Evolutionary conservation across 768 basidiomycete genomes (phyloP), one percentile per base, ranked within the genome.

Genomic region (Tulasnella sp.): DNA sequence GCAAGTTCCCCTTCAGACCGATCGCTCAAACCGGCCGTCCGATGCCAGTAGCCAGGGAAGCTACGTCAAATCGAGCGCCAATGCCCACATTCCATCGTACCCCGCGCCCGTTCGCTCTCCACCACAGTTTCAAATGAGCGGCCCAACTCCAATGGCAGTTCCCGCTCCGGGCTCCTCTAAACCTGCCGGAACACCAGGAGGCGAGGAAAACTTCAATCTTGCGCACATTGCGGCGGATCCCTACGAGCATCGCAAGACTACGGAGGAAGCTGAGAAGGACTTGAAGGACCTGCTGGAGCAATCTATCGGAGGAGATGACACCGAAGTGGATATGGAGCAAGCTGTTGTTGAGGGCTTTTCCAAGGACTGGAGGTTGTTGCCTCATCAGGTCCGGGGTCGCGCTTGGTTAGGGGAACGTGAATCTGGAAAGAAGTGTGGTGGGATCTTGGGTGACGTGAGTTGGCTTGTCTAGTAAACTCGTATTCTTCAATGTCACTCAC

Each of bases 321-420:
- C 79, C 52, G 78, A 77, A 5, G 79, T 91, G 44, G 83, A 90
- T 73, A 85, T 87, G 79, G 84, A 84, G 3, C 87, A 93, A 73
- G 87, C 89, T 0, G 82, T 84, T 16, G 92, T 96, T 1, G 84
- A 88, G 12, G 95, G 90, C 0, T 96, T 98, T 79, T 82, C 82
- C 3, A 86, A 89, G 0, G 86, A 86, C 1, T 85, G 94, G 26
- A 82, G 77, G 59, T 82, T 98, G 26, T 82, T 96, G 75, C 90
- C 93, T 1, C 95, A 98, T 79, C 97, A 99, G 76, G 83, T 97
- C 9, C 81, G 91, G 64, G 93, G 94, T 26, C 84, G 94, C 0
- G 80, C 80, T 32, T 99, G 95, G 95, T 95, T 99, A 91, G 83
- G 82, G 29, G 87, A 89, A 7, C 85, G 95, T 22, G 96, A 98